These are phyloP conservation scores for Vickermania spadyakhi DNA, from an alignment of 208 protist genomes.

Conservation along the genomic window DNA sequence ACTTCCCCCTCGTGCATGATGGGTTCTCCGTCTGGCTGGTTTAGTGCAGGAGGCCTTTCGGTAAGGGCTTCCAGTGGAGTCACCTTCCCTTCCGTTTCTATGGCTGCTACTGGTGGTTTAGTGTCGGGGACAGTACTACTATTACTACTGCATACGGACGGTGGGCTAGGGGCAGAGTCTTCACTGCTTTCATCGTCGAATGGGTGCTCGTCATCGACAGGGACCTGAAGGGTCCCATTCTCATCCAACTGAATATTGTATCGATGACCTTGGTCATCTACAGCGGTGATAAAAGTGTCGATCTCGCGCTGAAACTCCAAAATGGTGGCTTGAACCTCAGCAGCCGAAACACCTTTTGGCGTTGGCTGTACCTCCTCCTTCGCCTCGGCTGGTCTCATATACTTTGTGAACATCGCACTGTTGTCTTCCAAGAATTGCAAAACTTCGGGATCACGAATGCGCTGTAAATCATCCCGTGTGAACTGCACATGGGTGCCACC, in stretches of 20 bases:
- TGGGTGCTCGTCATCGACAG: slow-evolving; percentile 25
- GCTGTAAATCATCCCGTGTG: slow-evolving; percentile 40
- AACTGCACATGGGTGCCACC: slow-evolving; percentile 14
- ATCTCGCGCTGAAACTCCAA: slow-evolving; percentile 35
- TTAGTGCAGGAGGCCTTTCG: too few relatives aligned
- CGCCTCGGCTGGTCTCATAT: slow-evolving; percentile 9
- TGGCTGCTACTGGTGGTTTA: too few relatives aligned
- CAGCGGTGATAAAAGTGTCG: slow-evolving; percentile 72
- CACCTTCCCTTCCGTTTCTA: too few relatives aligned
- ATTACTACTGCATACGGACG: too few relatives aligned
- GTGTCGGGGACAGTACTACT: too few relatives aligned
- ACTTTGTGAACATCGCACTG: slow-evolving; percentile 23
- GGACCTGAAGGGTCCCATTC: slow-evolving; percentile 36
- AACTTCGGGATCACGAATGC: slow-evolving; percentile 44
- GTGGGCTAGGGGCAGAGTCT: too few relatives aligned
- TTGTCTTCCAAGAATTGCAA: slow-evolving; percentile 42
- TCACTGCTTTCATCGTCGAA: slow-evolving; percentile 6
- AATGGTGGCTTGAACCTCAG: slow-evolving; percentile 41
- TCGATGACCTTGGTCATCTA: slow-evolving; percentile 64
- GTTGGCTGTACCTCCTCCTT: not conserved
- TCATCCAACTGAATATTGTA: slow-evolving; percentile 55
- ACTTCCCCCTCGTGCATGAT: not conserved
- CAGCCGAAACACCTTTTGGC: not conserved
- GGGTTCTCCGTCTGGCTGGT: too few relatives aligned
- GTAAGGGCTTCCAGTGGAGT: too few relatives aligned